Evolutionary conservation across 768 basidiomycete genomes (phyloP), one percentile per base, ranked within the genome.

Genomic region (Cystofilobasidium macerans): DNA sequence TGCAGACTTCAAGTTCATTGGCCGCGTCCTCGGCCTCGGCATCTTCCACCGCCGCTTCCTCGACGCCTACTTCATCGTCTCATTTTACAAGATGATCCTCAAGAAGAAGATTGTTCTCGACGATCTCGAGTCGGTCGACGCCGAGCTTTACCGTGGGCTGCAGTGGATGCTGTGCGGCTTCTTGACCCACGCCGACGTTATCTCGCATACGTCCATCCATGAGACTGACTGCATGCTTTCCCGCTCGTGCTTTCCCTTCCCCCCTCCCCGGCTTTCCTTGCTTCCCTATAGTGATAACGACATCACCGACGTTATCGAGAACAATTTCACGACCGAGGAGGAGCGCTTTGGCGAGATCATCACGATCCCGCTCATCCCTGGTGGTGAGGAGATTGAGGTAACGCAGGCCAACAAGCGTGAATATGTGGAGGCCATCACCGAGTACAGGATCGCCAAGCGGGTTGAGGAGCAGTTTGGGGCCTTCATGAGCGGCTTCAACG

Each of bases 401-500:
- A 98, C 93, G 0, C 82, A 99, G 76, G 91, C 94, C 18, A 99
- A 97, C 82, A 99, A 99, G 85, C 91, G 90, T 77, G 95, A 98
- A 70, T 99, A 98, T 71, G 90, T 98, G 42, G 91, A 97, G 79
- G 80, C 78, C 63, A 85, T 98, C 67, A 92, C 97, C 59, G 93
- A 95, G 72, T 94, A 97, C 80, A 90, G 95, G 74, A 98, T 99
- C 77, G 88, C 88, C 68, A 87, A 86, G 75, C 91, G 95, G 64
- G 92, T 98, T 69, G 90, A 92, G 79, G 95, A 99, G 67, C 95
- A 99, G 76, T 98, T 98, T 75, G 91, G 97, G 67, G 92, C 94
- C 6, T 98, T 99, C 81, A 94, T 97, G 91, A 88, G 87, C n/a
- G 95, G 95, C 56, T 98, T 98, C 83, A 95, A 91, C 80, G 95